phyloP scores from a whole-genome alignment of 257 asterid species.

The Gentiana straminea region DNA sequence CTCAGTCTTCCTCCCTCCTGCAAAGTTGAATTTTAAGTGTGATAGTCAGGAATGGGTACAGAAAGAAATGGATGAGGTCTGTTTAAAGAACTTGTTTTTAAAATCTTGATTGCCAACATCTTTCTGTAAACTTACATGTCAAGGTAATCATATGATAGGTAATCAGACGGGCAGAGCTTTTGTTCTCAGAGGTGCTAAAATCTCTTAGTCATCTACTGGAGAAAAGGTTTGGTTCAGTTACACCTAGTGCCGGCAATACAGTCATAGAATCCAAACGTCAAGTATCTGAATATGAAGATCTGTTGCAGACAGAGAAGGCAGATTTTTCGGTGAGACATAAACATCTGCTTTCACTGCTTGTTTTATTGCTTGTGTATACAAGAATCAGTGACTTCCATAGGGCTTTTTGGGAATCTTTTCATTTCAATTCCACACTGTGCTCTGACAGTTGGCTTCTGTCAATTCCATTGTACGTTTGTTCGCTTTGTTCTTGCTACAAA shows the following conservation, averaged over 20 bases:
- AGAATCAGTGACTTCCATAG: too few species aligned
- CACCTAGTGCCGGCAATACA: conserved; percentile 18
- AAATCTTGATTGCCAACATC: conserved; percentile 9
- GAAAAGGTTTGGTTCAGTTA: conserved; percentile 27
- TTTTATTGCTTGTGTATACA: too few species aligned
- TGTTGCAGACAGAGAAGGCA: conserved; percentile 67
- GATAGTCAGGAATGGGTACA: conserved; percentile 82
- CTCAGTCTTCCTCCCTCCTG: conserved; percentile 85
- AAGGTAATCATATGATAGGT: conserved; percentile 41
- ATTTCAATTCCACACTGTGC: too few species aligned
- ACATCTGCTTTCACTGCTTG: background rate
- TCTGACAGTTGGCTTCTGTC: too few species aligned
- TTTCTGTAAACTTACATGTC: conserved; percentile 9
- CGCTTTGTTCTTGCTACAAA: too few species aligned
- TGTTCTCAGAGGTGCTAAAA: conserved; percentile 72
- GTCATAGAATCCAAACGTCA: conserved; percentile 43
- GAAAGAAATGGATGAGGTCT: conserved; percentile 68
- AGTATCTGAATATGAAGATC: conserved; percentile 49
- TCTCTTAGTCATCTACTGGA: conserved; percentile 45
- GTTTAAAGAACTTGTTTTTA: conserved; percentile 1
- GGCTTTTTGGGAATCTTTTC: too few species aligned
- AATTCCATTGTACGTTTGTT: too few species aligned
- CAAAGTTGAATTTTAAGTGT: conserved; percentile 68
- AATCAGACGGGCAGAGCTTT: conserved; percentile 60
- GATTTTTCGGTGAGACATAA: conserved; percentile 58